Conservation (phyloP, 768 basidiomycete genomes). For the Mycena latifolia region DNA sequence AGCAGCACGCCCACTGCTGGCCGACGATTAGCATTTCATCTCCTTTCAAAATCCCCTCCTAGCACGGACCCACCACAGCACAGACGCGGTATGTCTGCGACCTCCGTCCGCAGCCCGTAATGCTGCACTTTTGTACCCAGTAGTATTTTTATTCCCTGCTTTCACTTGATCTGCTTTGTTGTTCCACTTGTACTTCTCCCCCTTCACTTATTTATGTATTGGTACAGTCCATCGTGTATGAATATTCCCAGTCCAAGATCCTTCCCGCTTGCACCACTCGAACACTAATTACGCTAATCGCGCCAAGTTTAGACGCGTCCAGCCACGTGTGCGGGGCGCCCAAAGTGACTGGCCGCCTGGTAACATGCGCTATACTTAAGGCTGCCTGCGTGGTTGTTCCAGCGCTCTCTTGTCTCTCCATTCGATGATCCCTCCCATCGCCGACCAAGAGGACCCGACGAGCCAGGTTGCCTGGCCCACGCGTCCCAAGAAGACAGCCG, state of each 20-base stretch:
- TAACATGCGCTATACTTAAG: slow-evolving; percentile 19
- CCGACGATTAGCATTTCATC: slow-evolving; percentile 77
- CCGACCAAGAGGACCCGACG: slow-evolving; percentile 80
- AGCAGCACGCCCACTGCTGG: slow-evolving; percentile 65
- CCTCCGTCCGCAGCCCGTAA: slow-evolving; percentile 59
- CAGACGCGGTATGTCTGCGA: slow-evolving; percentile 66
- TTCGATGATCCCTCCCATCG: slow-evolving; percentile 72
- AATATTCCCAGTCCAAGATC: slow-evolving; percentile 22
- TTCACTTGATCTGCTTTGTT: slow-evolving; percentile 27
- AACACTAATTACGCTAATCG: no score
- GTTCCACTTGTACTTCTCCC: slow-evolving; percentile 34
- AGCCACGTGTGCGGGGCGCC: slow-evolving; percentile 18
- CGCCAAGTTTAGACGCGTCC: background rate
- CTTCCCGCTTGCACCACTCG: slow-evolving; percentile 4
- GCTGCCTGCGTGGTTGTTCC: slow-evolving; percentile 12
- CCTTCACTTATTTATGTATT: slow-evolving; percentile 38
- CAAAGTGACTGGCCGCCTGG: slow-evolving; percentile 3
- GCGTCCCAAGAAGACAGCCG: slow-evolving; percentile 31
- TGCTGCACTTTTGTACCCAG: slow-evolving; percentile 19
- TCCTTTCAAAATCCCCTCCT: slow-evolving; percentile 69
- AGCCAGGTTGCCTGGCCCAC: slow-evolving; percentile 86
- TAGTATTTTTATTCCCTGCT: slow-evolving; percentile 35
- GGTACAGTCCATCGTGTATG: slow-evolving; percentile 36
- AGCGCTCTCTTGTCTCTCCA: slow-evolving; percentile 16
- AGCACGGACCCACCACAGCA: slow-evolving; percentile 57